phyloP scores from a whole-genome alignment of 2,329 filamentous ascomycete genomes.

The Trichoderma semiorbis region DNA sequence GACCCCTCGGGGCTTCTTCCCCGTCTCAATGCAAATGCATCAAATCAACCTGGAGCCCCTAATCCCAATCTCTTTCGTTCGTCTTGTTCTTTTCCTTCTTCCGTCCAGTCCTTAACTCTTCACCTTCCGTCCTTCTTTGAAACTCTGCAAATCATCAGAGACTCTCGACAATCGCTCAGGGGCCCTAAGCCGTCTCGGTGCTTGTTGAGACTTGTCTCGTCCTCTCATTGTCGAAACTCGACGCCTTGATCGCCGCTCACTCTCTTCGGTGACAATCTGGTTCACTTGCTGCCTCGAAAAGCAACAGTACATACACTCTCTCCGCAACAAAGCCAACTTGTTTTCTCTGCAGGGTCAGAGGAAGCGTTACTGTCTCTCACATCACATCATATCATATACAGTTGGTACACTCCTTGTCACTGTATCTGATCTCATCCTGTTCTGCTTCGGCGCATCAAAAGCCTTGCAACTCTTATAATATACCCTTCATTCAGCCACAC shows the following conservation, averaged over 20 bases:
- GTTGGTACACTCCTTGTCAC: background rate
- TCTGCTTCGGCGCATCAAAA: background rate
- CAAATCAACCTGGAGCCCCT: slow-evolving; percentile 14
- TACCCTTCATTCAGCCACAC: background rate
- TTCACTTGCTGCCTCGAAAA: background rate
- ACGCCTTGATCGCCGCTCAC: slow-evolving; percentile 9
- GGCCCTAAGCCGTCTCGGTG: slow-evolving; percentile 12
- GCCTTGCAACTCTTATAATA: background rate
- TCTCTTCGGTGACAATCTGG: slow-evolving; percentile 1
- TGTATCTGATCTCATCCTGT: background rate
- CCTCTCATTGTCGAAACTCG: slow-evolving; percentile 14
- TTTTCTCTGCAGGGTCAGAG: slow-evolving; percentile 18
- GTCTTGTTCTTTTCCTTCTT: background rate
- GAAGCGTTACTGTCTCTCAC: background rate
- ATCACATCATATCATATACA: background rate
- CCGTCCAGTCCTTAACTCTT: background rate
- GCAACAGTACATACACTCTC: background rate
- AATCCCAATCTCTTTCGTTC: slow-evolving; percentile 10
- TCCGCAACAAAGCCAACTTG: background rate
- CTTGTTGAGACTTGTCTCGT: slow-evolving; percentile 16
- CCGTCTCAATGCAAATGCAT: slow-evolving; percentile 14
- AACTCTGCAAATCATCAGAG: slow-evolving; percentile 5
- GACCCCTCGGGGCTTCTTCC: slow-evolving; percentile 4
- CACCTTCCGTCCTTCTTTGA: slow-evolving; percentile 8
- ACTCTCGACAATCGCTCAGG: slow-evolving; percentile 10